Evolutionary conservation across 192 early-diverging fungal genomes (phyloP).

Genomic region (Chytriomyces hyalinus): DNA sequence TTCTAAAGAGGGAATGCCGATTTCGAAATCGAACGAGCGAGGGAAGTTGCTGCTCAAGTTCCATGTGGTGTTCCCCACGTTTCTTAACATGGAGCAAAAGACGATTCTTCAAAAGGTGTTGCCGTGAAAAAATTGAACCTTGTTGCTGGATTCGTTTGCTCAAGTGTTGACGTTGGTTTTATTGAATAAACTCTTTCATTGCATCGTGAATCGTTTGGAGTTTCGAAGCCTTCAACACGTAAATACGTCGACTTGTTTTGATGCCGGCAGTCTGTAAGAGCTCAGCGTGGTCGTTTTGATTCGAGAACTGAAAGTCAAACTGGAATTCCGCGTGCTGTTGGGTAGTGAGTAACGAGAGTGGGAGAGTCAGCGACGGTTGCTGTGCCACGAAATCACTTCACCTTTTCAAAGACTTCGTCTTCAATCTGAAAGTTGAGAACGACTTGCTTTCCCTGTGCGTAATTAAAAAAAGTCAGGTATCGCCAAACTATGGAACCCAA

Average conservation of each 20-base stretch:
- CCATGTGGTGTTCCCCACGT: conserved; percentile 51
- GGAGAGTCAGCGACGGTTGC: background rate
- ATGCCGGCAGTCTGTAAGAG: conserved; percentile 23
- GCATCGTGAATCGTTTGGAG: conserved; percentile 11
- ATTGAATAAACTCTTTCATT: conserved; percentile 18
- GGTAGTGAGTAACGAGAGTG: background rate
- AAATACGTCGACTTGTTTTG: conserved; percentile 29
- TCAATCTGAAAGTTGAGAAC: conserved; percentile 85
- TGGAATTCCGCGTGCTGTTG: conserved; percentile 66
- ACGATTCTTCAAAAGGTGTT: conserved; percentile 44
- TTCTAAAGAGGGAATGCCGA: conserved; percentile 59
- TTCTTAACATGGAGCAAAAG: conserved; percentile 55
- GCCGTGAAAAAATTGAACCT: background rate
- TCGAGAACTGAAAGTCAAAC: conserved; percentile 85
- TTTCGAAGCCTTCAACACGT: conserved; percentile 12
- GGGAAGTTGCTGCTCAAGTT: conserved; percentile 57
- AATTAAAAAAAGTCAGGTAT: background rate
- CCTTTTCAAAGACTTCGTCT: conserved; percentile 85
- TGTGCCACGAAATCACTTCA: background rate
- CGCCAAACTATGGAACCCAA: background rate
- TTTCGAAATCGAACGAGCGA: conserved; percentile 41
- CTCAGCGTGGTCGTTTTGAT: conserved; percentile 38
- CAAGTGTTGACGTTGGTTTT: background rate
- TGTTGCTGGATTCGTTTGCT: no score
- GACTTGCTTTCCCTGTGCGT: conserved; percentile 35